Evolutionary conservation across 495 filamentous ascomycete genomes (phyloP).

Genomic region (Xylaria acuta): DNA sequence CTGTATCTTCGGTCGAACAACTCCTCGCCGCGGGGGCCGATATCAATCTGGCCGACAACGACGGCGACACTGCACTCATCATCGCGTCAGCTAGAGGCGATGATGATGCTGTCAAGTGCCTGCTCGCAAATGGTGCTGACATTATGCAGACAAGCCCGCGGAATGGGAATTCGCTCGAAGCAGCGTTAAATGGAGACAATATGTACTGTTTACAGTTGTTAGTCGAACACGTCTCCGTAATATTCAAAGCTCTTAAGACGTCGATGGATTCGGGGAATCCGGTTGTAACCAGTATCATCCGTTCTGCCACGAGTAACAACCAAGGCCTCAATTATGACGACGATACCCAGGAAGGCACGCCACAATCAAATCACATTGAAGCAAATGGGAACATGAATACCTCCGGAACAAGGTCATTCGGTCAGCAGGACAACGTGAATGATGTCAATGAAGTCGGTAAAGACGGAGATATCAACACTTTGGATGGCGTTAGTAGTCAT

Average conservation of each 20-base stretch:
- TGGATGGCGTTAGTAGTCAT: neutral
- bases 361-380: neutral
- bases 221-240: constrained; percentile 32
- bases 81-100: constrained; percentile 36
- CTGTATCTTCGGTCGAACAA: constrained; percentile 33
- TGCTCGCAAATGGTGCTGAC: constrained; percentile 38
- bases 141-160: constrained; percentile 38
- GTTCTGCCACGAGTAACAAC: constrained; percentile 32
- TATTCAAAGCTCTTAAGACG: constrained; percentile 33
- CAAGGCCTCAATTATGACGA: constrained; percentile 39
- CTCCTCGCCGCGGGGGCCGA: constrained; percentile 42
- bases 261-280: constrained; percentile 37
- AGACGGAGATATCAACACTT: neutral
- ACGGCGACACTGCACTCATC: constrained; percentile 45
- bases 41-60: constrained; percentile 40
- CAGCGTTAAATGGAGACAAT: constrained; percentile 27
- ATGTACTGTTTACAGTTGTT: constrained; percentile 31
- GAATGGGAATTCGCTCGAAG: constrained; percentile 33
- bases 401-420: neutral
- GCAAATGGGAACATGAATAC: neutral
- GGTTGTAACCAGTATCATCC: constrained; percentile 33
- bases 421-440: neutral
- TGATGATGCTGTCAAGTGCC: constrained; percentile 35
- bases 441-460: neutral
- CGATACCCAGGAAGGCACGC: constrained; percentile 24